Base-by-base conservation (phyloP, 176 grass and related monocot genomes). In the Oryza punctata region DNA sequence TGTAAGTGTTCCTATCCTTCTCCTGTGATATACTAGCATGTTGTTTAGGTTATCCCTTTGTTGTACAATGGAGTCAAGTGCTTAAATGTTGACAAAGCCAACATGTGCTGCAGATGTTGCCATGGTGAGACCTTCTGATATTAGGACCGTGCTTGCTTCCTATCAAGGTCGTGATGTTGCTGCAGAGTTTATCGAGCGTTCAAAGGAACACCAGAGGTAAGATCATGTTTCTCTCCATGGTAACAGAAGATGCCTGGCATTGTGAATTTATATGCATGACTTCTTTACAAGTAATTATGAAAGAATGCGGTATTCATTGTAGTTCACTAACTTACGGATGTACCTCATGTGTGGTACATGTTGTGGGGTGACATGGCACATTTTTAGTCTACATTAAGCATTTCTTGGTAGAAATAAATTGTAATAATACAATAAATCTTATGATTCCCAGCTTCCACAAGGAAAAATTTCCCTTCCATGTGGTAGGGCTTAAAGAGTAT, bases 161-260 rank as follows among this genome's bases (percentile, higher is more conserved):
- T 98, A 89, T 79, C 87, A 98, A 89, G 96, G 93, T 41, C 83
- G 8, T 85, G 96, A 98, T 81, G 78, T 96, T 77, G 87, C 96
- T 68, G 77, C 72, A 43, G 89, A 94, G 73, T 98, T 98, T 73
- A 86, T 93, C 0, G 88, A 95, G 78, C 89, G 91, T 59, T 90
- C 89, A 61, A 95, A 98, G 78, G 91, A 90, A 90, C 80, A 95
- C 80, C 77, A 90, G 65, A 95, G 87, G 96, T 94, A 83, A 82
- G 70, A 14, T 82, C 71, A 43, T 65, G 19, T 86, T 76, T 38
- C 37, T 38, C 37, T 38, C 37, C 54, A 43, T 84, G 25, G 41
- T 37, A 81, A 2, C 61, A 70, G 1, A 37, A 1, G 23, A 52
- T 85, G 29, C 12, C 10, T 72, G 33, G 3, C 33, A 45, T 66